A percentile compares a stretch with the other conserved stretches of the same genome.
Evolutionary conservation across 1,284 basidiomycete species (phyloP).

Genomic region (Ceratobasidium sp.): DNA sequence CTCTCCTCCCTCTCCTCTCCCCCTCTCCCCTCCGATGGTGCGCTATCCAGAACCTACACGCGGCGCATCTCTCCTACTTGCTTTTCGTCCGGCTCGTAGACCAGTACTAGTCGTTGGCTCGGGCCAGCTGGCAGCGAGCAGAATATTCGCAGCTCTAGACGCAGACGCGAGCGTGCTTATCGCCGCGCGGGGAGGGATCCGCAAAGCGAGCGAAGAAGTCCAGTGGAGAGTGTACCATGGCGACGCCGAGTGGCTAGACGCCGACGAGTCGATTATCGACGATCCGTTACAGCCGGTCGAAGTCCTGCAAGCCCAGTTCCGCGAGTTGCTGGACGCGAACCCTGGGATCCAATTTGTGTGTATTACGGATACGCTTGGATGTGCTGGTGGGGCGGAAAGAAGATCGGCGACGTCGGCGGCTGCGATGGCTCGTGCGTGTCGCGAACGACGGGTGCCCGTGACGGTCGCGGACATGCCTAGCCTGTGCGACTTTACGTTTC

Average conservation of each 20-base stretch:
- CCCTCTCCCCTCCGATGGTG: constrained; percentile 22
- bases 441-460: constrained; percentile 75
- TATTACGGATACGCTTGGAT: constrained; percentile 78
- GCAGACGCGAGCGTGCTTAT: constrained; percentile 83
- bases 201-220: constrained; percentile 77
- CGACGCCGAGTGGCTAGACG: constrained; percentile 57
- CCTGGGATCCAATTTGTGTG: constrained; percentile 71
- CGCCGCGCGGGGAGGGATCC: constrained; percentile 65
- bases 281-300: constrained; percentile 55
- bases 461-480: constrained; percentile 90
- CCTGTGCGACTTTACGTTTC: constrained; percentile 92
- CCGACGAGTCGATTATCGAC: constrained; percentile 60
- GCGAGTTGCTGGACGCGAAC: constrained; percentile 52
- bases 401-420: constrained; percentile 69
- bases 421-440: constrained; percentile 69
- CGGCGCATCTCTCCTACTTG: constrained; percentile 85
- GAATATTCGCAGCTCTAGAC: constrained; percentile 86
- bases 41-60: constrained; percentile 56
- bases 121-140: constrained; percentile 80
- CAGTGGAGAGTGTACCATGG: constrained; percentile 70
- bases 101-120: constrained; percentile 81
- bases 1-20: neutral
- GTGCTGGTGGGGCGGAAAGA: constrained; percentile 54
- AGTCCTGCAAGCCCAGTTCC: constrained; percentile 54
- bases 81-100: constrained; percentile 73